Evolutionary conservation across 1,139 yeast genomes (phyloP).

Genomic region (Suhomyces kunorum): DNA sequence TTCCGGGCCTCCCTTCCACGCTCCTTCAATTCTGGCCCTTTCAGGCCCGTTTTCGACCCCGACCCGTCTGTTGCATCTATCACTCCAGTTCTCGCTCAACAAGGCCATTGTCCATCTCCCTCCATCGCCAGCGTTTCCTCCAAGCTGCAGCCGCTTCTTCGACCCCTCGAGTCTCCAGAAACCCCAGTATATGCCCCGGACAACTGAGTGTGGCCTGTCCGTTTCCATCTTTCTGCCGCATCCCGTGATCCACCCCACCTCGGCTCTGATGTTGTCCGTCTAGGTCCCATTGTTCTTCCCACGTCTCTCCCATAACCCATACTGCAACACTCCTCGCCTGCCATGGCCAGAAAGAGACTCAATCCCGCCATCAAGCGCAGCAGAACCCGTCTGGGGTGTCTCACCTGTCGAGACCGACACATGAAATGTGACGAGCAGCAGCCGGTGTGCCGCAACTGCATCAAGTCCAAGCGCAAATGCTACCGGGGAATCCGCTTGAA

Average conservation of each 20-base stretch:
- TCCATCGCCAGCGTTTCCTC: neutral
- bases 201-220: too few relatives aligned
- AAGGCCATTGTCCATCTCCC: conserved; percentile 1
- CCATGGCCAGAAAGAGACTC: conserved; percentile 23
- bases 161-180: too few relatives aligned
- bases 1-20: neutral
- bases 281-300: neutral
- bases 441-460: conserved; percentile 49
- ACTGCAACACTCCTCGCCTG: neutral
- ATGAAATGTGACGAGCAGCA: conserved; percentile 52
- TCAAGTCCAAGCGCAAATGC: conserved; percentile 45
- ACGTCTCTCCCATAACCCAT: too few relatives aligned
- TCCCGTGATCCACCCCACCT: neutral
- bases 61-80: conserved; percentile 3
- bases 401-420: conserved; percentile 51
- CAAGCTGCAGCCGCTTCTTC: neutral
- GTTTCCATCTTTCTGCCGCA: too few relatives aligned
- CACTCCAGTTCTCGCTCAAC: neutral
- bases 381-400: conserved; percentile 47
- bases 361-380: conserved; percentile 30
- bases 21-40: conserved; percentile 2
- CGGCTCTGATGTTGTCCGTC: neutral
- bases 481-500: conserved; percentile 48
- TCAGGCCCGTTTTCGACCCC: neutral
- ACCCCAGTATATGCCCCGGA: too few relatives aligned